Conservation (phyloP, 495 filamentous ascomycete genomes). For the Platismatia glauca region DNA sequence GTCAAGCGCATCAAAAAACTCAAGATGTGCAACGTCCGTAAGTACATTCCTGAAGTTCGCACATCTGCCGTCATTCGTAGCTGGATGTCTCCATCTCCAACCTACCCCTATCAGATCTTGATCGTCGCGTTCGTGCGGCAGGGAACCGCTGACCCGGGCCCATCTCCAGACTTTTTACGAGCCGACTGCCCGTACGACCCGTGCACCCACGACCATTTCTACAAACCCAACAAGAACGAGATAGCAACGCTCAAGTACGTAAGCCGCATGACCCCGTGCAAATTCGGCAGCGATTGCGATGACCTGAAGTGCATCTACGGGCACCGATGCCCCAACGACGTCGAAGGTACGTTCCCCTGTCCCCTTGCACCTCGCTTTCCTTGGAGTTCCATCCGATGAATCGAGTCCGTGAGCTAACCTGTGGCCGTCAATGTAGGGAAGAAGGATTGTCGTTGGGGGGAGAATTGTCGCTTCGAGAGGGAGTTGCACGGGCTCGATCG, state of each 20-base stretch:
- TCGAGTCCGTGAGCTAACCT: not conserved
- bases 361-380: not conserved
- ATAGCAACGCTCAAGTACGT: constrained; percentile 58
- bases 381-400: not conserved
- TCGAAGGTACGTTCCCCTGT: not conserved
- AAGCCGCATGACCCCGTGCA: constrained; percentile 71
- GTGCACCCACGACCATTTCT: constrained; percentile 69
- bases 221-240: constrained; percentile 59
- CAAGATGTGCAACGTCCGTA: constrained; percentile 78
- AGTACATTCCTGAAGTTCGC: not conserved
- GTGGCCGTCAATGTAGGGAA: constrained; percentile 24
- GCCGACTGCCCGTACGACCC: constrained; percentile 61
- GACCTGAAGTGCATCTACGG: constrained; percentile 77
- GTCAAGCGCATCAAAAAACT: constrained; percentile 53
- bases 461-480: constrained; percentile 42
- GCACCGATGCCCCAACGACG: constrained; percentile 39
- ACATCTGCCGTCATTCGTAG: not conserved
- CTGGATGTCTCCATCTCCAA: not conserved
- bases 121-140: not conserved
- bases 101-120: not conserved
- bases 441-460: constrained; percentile 44
- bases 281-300: constrained; percentile 63
- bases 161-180: constrained; percentile 46
- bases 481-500: constrained; percentile 44
- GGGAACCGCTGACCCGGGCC: not conserved